These are phyloP conservation scores for Paraphaeosphaeria sporulosa DNA, from an alignment of 2,329 filamentous ascomycete genomes.

Conservation along the genomic window DNA sequence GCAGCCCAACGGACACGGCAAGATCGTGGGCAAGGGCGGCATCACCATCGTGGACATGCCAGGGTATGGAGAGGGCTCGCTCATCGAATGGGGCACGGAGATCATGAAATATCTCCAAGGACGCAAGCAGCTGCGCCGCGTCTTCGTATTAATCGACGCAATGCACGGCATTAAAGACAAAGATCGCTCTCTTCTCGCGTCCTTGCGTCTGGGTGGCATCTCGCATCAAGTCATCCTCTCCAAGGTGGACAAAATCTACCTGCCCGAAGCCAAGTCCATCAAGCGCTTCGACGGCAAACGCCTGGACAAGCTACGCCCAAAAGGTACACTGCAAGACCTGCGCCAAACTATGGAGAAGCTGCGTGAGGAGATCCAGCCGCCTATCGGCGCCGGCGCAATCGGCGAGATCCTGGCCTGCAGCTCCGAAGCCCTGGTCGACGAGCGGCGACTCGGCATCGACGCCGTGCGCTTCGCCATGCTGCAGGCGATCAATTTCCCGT, in stretches of 20 bases:
- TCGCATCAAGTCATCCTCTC: constrained; percentile 71
- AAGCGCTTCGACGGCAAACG: constrained; percentile 24
- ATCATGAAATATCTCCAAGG: constrained; percentile 72
- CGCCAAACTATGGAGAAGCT: constrained; percentile 48
- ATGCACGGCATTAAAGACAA: constrained; percentile 69
- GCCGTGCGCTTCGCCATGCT: constrained; percentile 70
- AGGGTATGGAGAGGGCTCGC: constrained; percentile 71
- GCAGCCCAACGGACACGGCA: constrained; percentile 29
- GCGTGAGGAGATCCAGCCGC: constrained; percentile 45
- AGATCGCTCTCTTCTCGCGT: constrained; percentile 64
- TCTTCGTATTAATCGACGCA: constrained; percentile 71
- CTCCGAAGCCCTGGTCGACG: constrained; percentile 57
- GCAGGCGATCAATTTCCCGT: constrained; percentile 56
- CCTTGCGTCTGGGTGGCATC: constrained; percentile 64
- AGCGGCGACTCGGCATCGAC: constrained; percentile 65
- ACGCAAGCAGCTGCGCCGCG: constrained; percentile 68
- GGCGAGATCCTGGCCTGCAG: constrained; percentile 69
- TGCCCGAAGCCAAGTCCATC: constrained; percentile 31
- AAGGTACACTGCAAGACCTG: constrained; percentile 54
- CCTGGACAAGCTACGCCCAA: constrained; percentile 23
- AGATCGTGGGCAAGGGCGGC: constrained; percentile 48
- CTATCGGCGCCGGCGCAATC: constrained; percentile 50
- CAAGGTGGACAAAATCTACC: constrained; percentile 63
- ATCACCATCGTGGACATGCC: constrained; percentile 74
- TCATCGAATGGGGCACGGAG: constrained; percentile 69